These are phyloP conservation scores for Viridothelium virens DNA, from an alignment of 495 filamentous ascomycete genomes.

Conservation along the genomic window DNA sequence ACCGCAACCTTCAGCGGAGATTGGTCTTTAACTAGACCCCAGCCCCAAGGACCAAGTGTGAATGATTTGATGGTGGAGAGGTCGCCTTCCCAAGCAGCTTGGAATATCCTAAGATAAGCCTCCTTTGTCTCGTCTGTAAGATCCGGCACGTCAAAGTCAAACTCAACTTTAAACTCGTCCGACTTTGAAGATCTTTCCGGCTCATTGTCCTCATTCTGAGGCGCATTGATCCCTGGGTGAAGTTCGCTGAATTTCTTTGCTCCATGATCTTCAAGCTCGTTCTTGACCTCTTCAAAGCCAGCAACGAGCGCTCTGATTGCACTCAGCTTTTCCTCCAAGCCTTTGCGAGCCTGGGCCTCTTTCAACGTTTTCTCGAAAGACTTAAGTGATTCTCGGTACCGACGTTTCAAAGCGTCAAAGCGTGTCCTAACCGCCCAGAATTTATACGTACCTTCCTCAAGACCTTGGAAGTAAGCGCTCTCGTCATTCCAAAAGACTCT, in stretches of 20 bases:
- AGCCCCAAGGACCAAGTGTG: constrained; percentile 41
- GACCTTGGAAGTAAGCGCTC: constrained; percentile 37
- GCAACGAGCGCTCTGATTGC: constrained; percentile 42
- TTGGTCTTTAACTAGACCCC: constrained; percentile 33
- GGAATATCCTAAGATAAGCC: constrained; percentile 53
- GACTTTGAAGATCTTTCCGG: constrained; percentile 15
- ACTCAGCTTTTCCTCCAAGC: constrained; percentile 44
- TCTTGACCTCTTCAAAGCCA: constrained; percentile 48
- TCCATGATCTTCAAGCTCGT: constrained; percentile 44
- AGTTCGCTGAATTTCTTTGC: constrained; percentile 60
- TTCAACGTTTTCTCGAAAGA: constrained; percentile 29
- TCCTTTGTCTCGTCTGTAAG: constrained; percentile 44
- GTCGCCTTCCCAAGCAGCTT: constrained; percentile 64
- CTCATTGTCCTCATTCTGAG: not conserved
- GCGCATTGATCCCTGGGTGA: constrained; percentile 43
- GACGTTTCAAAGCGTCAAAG: constrained; percentile 21
- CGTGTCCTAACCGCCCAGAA: constrained; percentile 42
- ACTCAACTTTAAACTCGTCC: constrained; percentile 40
- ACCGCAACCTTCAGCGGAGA: constrained; percentile 55
- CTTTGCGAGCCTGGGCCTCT: constrained; percentile 29
- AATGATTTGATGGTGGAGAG: constrained; percentile 48
- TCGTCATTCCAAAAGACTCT: constrained; percentile 31
- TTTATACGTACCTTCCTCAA: constrained; percentile 46
- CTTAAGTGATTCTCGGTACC: constrained; percentile 19
- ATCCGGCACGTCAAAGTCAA: constrained; percentile 44